Percentiles rank a stretch among this genome's conserved stretches.
Conservation (phyloP, 2,329 filamentous ascomycete genomes). For the Colletotrichum sp. region DNA sequence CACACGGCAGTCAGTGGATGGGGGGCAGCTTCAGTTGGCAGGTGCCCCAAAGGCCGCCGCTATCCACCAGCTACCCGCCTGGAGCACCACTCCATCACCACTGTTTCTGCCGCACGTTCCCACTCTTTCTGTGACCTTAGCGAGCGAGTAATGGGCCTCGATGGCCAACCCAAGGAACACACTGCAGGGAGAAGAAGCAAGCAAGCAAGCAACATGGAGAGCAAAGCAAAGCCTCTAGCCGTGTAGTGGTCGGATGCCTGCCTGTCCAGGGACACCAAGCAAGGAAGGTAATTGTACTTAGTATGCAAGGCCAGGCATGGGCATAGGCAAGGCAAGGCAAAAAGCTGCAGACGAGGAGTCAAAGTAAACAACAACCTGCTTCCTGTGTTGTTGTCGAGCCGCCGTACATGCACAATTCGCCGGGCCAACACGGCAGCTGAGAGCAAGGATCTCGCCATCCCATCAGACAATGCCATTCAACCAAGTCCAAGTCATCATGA, state of each 20-base stretch:
- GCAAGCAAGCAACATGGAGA: constrained; percentile 3
- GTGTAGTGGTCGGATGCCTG: neutral
- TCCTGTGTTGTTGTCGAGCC: constrained; percentile 4
- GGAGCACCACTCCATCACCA: neutral
- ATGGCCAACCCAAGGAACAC: neutral
- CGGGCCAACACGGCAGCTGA: constrained; percentile 17
- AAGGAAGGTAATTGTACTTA: neutral
- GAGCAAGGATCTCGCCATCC: constrained; percentile 3
- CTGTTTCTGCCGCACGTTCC: constrained; percentile 15
- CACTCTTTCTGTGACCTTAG: constrained; percentile 16
- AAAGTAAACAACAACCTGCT: constrained; percentile 7
- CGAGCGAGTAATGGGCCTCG: neutral
- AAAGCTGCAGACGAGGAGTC: neutral
- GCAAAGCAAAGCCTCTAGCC: neutral
- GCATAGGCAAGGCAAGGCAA: neutral
- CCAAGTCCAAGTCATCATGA: neutral
- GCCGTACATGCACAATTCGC: neutral
- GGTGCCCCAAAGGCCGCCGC: neutral
- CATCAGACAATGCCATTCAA: neutral
- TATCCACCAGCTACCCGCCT: neutral
- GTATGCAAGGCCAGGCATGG: neutral
- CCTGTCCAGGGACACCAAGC: neutral
- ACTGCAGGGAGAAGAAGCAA: constrained; percentile 12
- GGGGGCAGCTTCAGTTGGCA: neutral
- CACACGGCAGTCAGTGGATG: neutral